Evolutionary conservation across 345 rosid species (phyloP), one percentile per base, ranked within the genome.

Genomic region (Boechera divaricarpa): DNA sequence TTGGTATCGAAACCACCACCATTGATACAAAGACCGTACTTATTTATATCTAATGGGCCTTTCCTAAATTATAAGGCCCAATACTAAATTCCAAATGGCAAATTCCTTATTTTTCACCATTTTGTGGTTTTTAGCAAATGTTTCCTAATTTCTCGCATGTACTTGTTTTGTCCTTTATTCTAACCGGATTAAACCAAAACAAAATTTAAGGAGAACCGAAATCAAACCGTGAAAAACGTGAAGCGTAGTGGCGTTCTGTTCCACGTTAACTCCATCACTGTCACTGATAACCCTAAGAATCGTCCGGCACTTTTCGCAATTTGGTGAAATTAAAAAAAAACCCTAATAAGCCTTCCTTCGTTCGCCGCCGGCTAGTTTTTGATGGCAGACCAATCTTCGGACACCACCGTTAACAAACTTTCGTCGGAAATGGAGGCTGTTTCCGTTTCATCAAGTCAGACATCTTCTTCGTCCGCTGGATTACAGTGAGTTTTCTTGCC

Each of bases 391-490:
- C 49, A 72, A 49, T 9, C 60, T 36, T 38, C 61, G 6, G 68
- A 72, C 0, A 63, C n/a, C 0, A 63, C 10, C 39, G 5, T 39
- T 1, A 38, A 12, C 21, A 49, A 36, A 6, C 16, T 72, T 3
- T 36, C 76, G 4, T 61, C 62, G 21, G 69, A 62, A 3, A 38
- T 62, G 76, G 69, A 72, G 33, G 18, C 41, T 26, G 61, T 61
- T 49, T 49, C 60, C 3, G 18, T 72, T 26, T 6, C 69, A 59
- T 35, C 67, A 24, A 45, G 2, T 59, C 67, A 47, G 15, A 42
- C 84, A 11, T 73, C 89, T 12, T 65, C 78, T 31, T 28, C 83
- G 0, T 52, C 82, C 7, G 4, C 75, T 26, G 62, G 48, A 32
- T 11, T 67, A 42, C 81, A 79, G 86, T 84, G 70, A 79, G 82